phyloP scores from a whole-genome alignment of 306 rosid genomes.

The Abrus precatorius region DNA sequence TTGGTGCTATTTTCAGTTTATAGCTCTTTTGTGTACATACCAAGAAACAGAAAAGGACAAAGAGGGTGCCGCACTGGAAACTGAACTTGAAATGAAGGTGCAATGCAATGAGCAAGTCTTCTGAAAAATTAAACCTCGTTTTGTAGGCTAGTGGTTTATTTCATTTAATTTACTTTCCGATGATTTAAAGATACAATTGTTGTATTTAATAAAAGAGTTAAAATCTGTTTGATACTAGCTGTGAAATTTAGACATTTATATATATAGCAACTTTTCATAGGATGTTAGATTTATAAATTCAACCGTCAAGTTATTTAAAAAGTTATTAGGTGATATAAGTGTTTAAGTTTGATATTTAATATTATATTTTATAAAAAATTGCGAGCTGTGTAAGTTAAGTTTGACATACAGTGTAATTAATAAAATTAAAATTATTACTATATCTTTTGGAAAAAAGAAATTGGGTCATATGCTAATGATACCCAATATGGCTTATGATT shows the following conservation, averaged over 20 bases:
- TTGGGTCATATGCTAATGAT: not conserved
- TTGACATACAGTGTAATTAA: too few relatives aligned
- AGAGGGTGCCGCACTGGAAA: slow-evolving; percentile 46
- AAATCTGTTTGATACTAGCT: not conserved
- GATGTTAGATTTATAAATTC: too few relatives aligned
- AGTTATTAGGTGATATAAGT: too few relatives aligned
- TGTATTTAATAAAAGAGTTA: slow-evolving; percentile 6
- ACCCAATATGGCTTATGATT: not conserved
- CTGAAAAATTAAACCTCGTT: slow-evolving; percentile 3
- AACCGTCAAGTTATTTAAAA: too few relatives aligned
- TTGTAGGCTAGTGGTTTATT: slow-evolving; percentile 34
- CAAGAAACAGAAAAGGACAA: slow-evolving; percentile 41
- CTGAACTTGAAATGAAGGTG: slow-evolving; percentile 46
- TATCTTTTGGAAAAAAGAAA: not conserved
- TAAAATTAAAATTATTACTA: too few relatives aligned
- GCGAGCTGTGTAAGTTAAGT: too few relatives aligned
- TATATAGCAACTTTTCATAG: too few relatives aligned
- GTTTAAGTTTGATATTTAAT: too few relatives aligned
- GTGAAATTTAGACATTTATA: too few relatives aligned
- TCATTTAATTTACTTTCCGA: slow-evolving; percentile 18
- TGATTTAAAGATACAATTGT: slow-evolving; percentile 3
- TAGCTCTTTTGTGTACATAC: slow-evolving; percentile 60
- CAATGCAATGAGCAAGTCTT: slow-evolving; percentile 29
- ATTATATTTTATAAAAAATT: too few relatives aligned
- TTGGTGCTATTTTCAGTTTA: slow-evolving; percentile 45